Base-by-base conservation (phyloP, 805 yeast genomes). In the Metschnikowia koreensis region DNA sequence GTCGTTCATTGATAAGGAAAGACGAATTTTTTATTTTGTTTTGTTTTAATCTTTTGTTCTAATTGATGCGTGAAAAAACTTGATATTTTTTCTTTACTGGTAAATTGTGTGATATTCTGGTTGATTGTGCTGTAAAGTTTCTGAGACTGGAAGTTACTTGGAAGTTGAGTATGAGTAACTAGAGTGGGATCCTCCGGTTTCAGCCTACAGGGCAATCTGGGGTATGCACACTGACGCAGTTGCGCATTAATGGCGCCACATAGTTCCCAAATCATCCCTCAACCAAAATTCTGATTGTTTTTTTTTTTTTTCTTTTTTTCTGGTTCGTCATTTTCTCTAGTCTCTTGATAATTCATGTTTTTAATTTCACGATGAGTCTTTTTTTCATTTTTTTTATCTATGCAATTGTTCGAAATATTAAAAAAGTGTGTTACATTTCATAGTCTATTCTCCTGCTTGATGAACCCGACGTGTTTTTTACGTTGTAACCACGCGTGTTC, bases 1-100 rank as follows among this genome's bases (percentile, higher is more conserved):
- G 57, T 66, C 70, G 58, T 74, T 72, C 46, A 73, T 69, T 37
- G 9, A 9, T 3, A 43, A 43, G 22, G 28, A 10, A 7, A 17
- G 28, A 3, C 2, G 42, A 5, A 22, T 39, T 22, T 39, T 15
- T 15, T 38, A 4, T 38, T 38, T 15, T 39, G 15, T 10, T 1
- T 22, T 8, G 11, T 39, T 16, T 27, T 13, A n/a, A 12, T 41
- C 6, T 8, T 13, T 31, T 27, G 26, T 7, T 27, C 7, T 15
- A 6, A 22, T 41, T 9, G 9, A 28, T 17, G 22, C 4, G 22
- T 22, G 4, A 22, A 22, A 22, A 22, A 22, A 3, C 3, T 11
- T 28, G 10, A 2, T 12, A 16, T 16, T 4, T 27, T 27, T 28
- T 41, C 36, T 33, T 3, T 26, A 12, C 2, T 42, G 45, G 26